These are phyloP conservation scores for Lodderomyces pseudojiufengensis DNA, from an alignment of 1,139 yeast genomes.

Conservation along the genomic window DNA sequence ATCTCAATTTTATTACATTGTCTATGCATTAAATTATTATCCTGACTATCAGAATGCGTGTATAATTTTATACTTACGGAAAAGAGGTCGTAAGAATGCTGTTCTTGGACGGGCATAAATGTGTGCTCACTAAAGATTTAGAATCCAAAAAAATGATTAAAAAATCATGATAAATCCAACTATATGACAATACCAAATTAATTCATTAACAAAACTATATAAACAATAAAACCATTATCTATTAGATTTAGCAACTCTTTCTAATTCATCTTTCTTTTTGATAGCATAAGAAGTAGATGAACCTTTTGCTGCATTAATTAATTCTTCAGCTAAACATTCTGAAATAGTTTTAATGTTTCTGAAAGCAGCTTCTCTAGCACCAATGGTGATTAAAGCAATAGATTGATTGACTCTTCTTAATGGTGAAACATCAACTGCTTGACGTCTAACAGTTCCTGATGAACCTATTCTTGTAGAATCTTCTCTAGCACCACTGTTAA, in stretches of 20 bases:
- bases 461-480: constrained; percentile 99
- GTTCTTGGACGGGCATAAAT: too few species aligned
- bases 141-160: too few species aligned
- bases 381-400: constrained; percentile 94
- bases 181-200: too few species aligned
- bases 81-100: too few species aligned
- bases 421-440: constrained; percentile 99
- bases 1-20: too few species aligned
- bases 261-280: constrained; percentile 99
- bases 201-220: too few species aligned
- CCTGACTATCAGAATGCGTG: too few species aligned
- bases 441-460: constrained; percentile 99
- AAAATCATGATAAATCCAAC: too few species aligned
- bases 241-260: constrained; percentile 99
- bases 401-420: constrained; percentile 99
- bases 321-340: constrained; percentile 99
- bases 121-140: too few species aligned
- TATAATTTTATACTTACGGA: too few species aligned
- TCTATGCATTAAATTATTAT: too few species aligned
- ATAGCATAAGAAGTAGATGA: constrained; percentile 99
- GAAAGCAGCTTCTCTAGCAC: constrained; percentile 99
- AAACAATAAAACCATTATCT: constrained; percentile 59
- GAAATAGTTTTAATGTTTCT: constrained; percentile 99
- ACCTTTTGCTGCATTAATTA: constrained; percentile 99
- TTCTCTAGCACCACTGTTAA: constrained; percentile 99